Evolutionary conservation across 306 rosid genomes (phyloP), one percentile per base, ranked within the genome.

Genomic region (Neltuma alba): DNA sequence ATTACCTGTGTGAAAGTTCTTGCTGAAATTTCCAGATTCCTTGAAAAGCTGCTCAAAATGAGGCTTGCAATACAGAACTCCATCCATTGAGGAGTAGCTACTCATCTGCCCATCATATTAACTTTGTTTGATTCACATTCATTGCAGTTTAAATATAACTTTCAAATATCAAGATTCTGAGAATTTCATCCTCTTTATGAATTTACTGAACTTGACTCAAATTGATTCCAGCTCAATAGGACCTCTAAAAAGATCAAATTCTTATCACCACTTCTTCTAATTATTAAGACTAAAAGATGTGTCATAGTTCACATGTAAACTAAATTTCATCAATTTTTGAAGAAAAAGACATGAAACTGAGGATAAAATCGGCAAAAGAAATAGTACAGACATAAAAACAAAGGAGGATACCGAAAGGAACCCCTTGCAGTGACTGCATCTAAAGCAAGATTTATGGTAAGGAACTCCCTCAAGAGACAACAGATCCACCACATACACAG

Each of bases 71-170:
- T 85, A 95, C 62, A 95, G 97, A 83, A 93, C 74, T 65, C 99
- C 99, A 82, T 95, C 98, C 99, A 95, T 95, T 52, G 96, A 95
- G 78, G 99, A 95, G 90, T 95, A 93, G 87, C 92, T 95, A 85
- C 86, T 79, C 96, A 95, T 95, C 99, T 95, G 81, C 54, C 66
- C 64, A 42, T 76, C 23, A 75, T 34, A 25, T 38, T 31, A 28
- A 13, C 76, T 25, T 33, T 6, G 10, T 38, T 0, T 54, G 14
- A 54, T 13, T 54, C 28, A 54, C 6, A 48, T 48, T 6, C n/a
- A 21, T 7, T 8, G 21, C 21, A 9, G 13, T 9, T 21, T 8
- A 2, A 2, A 9, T 7, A 54, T 21, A 54, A 9, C 28, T 50
- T 20, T 1, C 25, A 50, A 20, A 50, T 50, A 50, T n/a, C 1